Conservation (phyloP, 2,329 filamentous ascomycete genomes). For the Dactylellina drechsleri region DNA sequence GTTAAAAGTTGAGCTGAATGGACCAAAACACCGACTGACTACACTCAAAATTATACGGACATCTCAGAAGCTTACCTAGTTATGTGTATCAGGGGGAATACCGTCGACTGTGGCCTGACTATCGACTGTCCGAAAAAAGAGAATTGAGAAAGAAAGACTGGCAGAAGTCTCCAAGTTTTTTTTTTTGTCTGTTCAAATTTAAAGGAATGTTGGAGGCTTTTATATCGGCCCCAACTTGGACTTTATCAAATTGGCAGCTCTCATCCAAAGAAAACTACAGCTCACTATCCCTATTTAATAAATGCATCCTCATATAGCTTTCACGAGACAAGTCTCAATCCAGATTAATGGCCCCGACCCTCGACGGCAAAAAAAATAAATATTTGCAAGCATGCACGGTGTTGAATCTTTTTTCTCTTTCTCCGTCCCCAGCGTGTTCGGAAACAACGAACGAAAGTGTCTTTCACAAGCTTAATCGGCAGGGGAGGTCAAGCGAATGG, state of each 20-base stretch:
- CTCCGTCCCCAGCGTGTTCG: not conserved
- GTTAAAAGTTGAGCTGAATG: not conserved
- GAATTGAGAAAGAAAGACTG: not conserved
- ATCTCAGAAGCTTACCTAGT: slow-evolving; percentile 11
- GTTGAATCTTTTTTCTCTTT: slow-evolving; percentile 24
- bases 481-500: slow-evolving; percentile 39
- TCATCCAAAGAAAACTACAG: slow-evolving; percentile 14
- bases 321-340: slow-evolving; percentile 15
- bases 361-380: slow-evolving; percentile 39
- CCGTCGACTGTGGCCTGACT: slow-evolving; percentile 49
- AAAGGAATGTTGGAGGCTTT: slow-evolving; percentile 40
- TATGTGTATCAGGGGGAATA: not conserved
- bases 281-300: slow-evolving; percentile 37
- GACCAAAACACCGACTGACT: too few species aligned
- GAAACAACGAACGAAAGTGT: slow-evolving; percentile 16
- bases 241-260: slow-evolving; percentile 42
- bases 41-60: too few species aligned
- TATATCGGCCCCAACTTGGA: slow-evolving; percentile 11
- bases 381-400: slow-evolving; percentile 22
- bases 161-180: slow-evolving; percentile 13
- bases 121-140: slow-evolving; percentile 26
- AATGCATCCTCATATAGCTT: slow-evolving; percentile 18
- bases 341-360: slow-evolving; percentile 28
- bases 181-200: not conserved
- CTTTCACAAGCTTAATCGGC: slow-evolving; percentile 44